Evolutionary conservation across 768 basidiomycete genomes (phyloP), one percentile per base, ranked within the genome.

Genomic region (Leccinum uliginosum): DNA sequence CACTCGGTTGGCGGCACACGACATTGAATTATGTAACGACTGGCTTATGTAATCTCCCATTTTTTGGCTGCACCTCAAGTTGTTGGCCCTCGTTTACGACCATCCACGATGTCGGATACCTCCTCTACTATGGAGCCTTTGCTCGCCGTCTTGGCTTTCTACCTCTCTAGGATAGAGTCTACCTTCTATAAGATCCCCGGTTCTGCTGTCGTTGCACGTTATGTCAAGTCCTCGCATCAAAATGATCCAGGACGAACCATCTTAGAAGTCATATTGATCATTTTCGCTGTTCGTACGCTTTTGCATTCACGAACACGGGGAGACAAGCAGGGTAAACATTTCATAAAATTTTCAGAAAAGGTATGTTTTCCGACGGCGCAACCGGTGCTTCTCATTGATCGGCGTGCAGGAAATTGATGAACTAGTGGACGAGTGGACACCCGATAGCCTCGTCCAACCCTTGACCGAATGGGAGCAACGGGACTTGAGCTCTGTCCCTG

Each of bases 221-320:
- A 97, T 70, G 90, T 98, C 75, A 88, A 84, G 74, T 93, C 91
- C 27, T 95, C 92, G 0, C 95, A 99, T 72, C 90, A 91, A 72
- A 90, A 99, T 69, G 97, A 99, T 73, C 97, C 97, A 1, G 91
- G 89, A 30, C 80, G 97, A 53, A 93, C 93, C 0, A 64, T 98
- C 9, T 82, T 99, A 51, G 97, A 99, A 73, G 71, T 98, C 21
- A 84, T 96, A 50, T 82, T 99, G 34, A 70, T 94, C 53, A 76
- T 91, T 46, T 97, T 98, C 65, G 93, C 91, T 21, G 81, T 98
- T 53, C 77, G 92, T 55, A 98, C 96, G 0, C 76, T 98, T n/a
- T 70, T 97, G 44, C 93, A 95, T 74, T 87, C 88, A 9, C 78
- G 96, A 32, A 98, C 95, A 0, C 80, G 93, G 38, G 88, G 89